Evolutionary conservation across 106 monocot genomes (phyloP).

Genomic region (Allium fistulosum): DNA sequence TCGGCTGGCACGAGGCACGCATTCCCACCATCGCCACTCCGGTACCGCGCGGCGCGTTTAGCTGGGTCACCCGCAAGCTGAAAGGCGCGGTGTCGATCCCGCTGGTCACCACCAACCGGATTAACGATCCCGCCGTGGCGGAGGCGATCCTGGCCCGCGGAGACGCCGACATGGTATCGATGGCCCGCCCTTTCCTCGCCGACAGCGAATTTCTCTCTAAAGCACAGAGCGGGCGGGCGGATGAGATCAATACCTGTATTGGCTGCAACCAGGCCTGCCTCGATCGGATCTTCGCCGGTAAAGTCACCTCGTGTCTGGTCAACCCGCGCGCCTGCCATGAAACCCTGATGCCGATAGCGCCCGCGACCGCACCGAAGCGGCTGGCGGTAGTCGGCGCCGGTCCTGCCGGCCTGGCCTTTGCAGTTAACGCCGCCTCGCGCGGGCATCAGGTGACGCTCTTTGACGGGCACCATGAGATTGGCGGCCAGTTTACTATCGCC

Average conservation of each 20-base stretch:
- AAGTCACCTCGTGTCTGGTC: not conserved
- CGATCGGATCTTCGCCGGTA: not conserved
- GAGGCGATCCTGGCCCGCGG: not conserved
- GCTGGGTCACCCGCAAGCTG: not conserved
- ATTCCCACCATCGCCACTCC: not conserved
- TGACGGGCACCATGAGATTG: not conserved
- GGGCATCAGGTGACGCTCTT: not conserved
- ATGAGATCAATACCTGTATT: not conserved
- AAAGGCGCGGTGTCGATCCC: not conserved
- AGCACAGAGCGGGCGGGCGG: not conserved
- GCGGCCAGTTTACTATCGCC: not conserved
- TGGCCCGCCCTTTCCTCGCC: not conserved
- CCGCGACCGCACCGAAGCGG: not conserved
- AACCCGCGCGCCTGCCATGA: not conserved
- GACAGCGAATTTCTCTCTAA: not conserved
- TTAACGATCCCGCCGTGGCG: not conserved
- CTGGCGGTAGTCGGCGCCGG: not conserved
- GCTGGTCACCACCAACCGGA: not conserved
- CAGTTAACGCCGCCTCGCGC: not conserved
- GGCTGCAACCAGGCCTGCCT: conserved; percentile 2
- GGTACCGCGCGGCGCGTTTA: not conserved
- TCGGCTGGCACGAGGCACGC: not conserved
- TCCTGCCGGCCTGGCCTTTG: not conserved
- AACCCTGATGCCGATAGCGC: not conserved
- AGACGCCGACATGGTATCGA: not conserved